These are phyloP conservation scores for Tympanopsis confertula DNA, from an alignment of 2,329 filamentous ascomycete genomes.

Conservation along the genomic window DNA sequence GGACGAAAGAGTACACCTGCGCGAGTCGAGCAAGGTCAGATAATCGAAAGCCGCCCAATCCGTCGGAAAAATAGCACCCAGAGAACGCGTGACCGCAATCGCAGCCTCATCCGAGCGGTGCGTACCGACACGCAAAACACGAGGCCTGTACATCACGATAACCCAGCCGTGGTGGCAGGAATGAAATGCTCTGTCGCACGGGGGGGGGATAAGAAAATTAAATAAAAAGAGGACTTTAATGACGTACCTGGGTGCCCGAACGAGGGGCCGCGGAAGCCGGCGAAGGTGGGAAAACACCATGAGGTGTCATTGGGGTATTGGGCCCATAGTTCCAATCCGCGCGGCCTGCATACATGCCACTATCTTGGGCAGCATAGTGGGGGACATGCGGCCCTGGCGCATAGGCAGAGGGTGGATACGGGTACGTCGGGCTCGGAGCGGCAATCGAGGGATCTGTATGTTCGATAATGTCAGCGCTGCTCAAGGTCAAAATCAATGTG, in stretches of 20 bases:
- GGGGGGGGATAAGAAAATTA: too few species aligned
- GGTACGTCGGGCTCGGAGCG: conserved; percentile 82
- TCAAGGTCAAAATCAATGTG: too few species aligned
- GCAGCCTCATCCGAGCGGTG: too few species aligned
- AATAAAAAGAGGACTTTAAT: too few species aligned
- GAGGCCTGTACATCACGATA: too few species aligned
- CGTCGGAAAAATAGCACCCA: conserved; percentile 1
- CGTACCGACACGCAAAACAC: too few species aligned
- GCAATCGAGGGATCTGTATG: conserved; percentile 99
- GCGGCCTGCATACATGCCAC: neutral
- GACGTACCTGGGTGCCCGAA: neutral
- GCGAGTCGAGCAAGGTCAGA: conserved; percentile 8
- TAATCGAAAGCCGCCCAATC: conserved; percentile 6
- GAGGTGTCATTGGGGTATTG: neutral
- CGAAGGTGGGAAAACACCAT: neutral
- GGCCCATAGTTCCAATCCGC: neutral
- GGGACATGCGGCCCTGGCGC: conserved; percentile 73
- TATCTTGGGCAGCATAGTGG: conserved; percentile 62
- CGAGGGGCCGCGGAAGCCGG: too few species aligned
- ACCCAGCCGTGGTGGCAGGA: too few species aligned
- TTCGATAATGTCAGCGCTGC: conserved; percentile 92
- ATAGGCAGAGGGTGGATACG: conserved; percentile 78
- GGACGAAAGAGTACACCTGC: conserved; percentile 97
- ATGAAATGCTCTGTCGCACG: too few species aligned
- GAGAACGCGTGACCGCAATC: conserved; percentile 14